phyloP scores from a whole-genome alignment of 768 basidiomycete species.

The Leccinum broughii region DNA sequence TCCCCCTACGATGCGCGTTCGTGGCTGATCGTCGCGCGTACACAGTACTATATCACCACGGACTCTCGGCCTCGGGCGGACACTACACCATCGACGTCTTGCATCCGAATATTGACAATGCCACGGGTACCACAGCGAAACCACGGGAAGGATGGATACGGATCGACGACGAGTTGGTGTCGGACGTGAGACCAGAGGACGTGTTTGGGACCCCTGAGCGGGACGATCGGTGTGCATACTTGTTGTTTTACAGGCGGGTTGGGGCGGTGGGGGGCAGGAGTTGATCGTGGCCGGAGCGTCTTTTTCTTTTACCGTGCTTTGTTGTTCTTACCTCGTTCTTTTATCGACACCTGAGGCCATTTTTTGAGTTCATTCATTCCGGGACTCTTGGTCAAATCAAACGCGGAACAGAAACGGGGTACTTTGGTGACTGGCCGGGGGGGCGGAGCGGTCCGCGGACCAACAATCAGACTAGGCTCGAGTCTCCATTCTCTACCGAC shows the following conservation, averaged over 20 bases:
- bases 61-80: slow-evolving; percentile 84
- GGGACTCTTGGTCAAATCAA: too few species aligned
- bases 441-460: too few species aligned
- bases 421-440: too few species aligned
- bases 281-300: not conserved
- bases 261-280: slow-evolving; percentile 17
- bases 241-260: slow-evolving; percentile 80
- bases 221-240: slow-evolving; percentile 77
- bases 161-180: slow-evolving; percentile 90
- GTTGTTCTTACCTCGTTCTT: not conserved
- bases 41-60: slow-evolving; percentile 90
- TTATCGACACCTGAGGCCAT: not conserved
- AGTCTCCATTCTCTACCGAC: too few species aligned
- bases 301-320: not conserved
- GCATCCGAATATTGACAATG: slow-evolving; percentile 62
- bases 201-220: slow-evolving; percentile 58
- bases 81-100: slow-evolving; percentile 94
- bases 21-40: not conserved
- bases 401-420: too few species aligned
- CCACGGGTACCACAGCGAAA: slow-evolving; percentile 13
- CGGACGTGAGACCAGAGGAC: slow-evolving; percentile 67
- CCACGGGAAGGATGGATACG: slow-evolving; percentile 81
- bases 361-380: not conserved
- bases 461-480: too few species aligned
- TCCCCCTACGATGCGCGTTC: fast-evolving